Conservation (phyloP, 768 basidiomycete species). For the Xerocomellus chrysenteron region DNA sequence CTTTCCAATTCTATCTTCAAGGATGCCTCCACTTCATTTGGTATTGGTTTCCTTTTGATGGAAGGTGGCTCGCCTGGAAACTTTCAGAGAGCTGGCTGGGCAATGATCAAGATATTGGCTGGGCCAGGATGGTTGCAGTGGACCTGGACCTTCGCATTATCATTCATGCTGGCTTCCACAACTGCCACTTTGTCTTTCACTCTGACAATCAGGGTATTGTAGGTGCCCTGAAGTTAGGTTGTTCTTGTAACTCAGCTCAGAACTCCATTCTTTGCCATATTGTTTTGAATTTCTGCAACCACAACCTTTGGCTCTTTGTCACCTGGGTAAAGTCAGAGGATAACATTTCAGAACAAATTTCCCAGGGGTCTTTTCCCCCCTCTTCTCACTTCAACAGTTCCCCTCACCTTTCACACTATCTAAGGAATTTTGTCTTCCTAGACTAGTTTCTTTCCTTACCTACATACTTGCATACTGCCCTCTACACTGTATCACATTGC, state of each 20-base stretch:
- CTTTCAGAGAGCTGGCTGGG: slow-evolving; percentile 3
- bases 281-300: neutral
- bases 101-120: neutral
- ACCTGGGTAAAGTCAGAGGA: no score
- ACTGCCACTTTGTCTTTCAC: slow-evolving; percentile 30
- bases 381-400: no score
- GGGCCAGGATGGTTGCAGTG: neutral
- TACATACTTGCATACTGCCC: no score
- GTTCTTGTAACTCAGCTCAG: neutral
- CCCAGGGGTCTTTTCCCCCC: no score
- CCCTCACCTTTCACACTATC: no score
- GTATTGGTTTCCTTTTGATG: slow-evolving; percentile 34
- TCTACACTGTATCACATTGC: no score
- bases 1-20: no score
- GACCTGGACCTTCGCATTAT: neutral
- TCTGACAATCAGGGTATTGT: slow-evolving; percentile 46
- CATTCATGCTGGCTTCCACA: slow-evolving; percentile 11
- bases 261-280: slow-evolving; percentile 6
- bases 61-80: slow-evolving; percentile 41
- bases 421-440: no score
- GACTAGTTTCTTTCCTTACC: no score
- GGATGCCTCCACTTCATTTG: neutral
- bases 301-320: neutral
- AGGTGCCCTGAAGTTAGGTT: neutral
- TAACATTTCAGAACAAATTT: no score